phyloP scores from a whole-genome alignment of 1,139 yeast species.

The Wickerhamiella infanticola region DNA sequence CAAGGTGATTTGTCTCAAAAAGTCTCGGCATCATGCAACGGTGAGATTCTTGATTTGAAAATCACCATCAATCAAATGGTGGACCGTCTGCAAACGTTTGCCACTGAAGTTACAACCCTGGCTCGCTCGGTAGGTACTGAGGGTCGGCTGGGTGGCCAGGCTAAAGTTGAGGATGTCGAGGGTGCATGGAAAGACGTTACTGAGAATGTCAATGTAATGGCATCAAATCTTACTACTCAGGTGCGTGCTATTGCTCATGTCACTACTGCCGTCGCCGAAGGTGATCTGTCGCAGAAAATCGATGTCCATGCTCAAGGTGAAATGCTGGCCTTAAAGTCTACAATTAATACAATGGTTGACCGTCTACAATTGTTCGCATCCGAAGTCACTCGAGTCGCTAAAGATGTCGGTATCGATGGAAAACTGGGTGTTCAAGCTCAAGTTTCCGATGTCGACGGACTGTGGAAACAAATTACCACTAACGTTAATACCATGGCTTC shows the following conservation, averaged over 20 bases:
- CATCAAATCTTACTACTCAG: slow-evolving; percentile 74
- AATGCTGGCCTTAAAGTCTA: slow-evolving; percentile 53
- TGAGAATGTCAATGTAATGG: slow-evolving; percentile 81
- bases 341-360: slow-evolving; percentile 85
- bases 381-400: slow-evolving; percentile 79
- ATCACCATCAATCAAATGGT: slow-evolving; percentile 73
- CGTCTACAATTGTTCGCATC: slow-evolving; percentile 74
- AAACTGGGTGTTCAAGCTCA: slow-evolving; percentile 85
- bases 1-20: slow-evolving; percentile 73
- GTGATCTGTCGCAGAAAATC: slow-evolving; percentile 75
- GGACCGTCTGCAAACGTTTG: slow-evolving; percentile 75
- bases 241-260: slow-evolving; percentile 84
- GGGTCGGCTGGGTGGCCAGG: slow-evolving; percentile 84
- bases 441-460: slow-evolving; percentile 77
- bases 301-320: slow-evolving; percentile 87
- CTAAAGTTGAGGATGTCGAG: slow-evolving; percentile 81
- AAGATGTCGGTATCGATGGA: slow-evolving; percentile 88
- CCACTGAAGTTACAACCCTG: slow-evolving; percentile 74
- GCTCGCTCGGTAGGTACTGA: slow-evolving; percentile 84
- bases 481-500: slow-evolving; percentile 90
- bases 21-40: slow-evolving; percentile 80
- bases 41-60: slow-evolving; percentile 70
- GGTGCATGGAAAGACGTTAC: slow-evolving; percentile 92
- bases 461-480: slow-evolving; percentile 87
- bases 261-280: slow-evolving; percentile 85